Evolutionary conservation across 2,329 filamentous ascomycete genomes (phyloP).

Genomic region (Aspergillus calidoustus): DNA sequence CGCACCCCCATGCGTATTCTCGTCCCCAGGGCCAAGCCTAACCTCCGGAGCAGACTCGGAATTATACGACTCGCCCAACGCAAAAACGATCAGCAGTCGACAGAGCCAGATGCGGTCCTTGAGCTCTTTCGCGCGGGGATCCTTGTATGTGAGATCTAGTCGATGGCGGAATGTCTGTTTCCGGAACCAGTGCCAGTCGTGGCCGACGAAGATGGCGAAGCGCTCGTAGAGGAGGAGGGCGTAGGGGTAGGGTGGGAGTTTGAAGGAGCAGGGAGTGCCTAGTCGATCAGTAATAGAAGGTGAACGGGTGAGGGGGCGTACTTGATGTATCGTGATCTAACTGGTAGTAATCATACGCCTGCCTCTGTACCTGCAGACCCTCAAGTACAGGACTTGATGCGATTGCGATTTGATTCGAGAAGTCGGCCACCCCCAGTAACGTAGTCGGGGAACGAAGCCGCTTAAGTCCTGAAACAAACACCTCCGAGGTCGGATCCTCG

Average conservation of each 20-base stretch:
- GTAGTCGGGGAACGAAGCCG: neutral
- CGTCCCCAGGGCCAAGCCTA: conserved; percentile 10
- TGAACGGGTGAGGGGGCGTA: neutral
- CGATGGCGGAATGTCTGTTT: neutral
- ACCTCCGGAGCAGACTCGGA: conserved; percentile 5
- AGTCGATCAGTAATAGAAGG: no score
- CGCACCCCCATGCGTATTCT: neutral
- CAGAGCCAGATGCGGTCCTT: conserved; percentile 21
- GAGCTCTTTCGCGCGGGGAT: neutral
- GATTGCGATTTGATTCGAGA: neutral
- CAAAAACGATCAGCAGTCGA: conserved; percentile 24
- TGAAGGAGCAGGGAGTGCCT: neutral
- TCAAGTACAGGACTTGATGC: neutral
- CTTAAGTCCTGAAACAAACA: conserved; percentile 1
- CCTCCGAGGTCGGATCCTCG: conserved; percentile 1
- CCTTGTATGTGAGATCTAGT: neutral
- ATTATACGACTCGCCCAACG: conserved; percentile 24
- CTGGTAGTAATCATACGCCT: conserved; percentile 2
- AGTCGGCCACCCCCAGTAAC: neutral
- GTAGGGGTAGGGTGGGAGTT: conserved; percentile 5
- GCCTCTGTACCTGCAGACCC: neutral
- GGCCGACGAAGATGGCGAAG: neutral
- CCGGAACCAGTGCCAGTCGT: conserved; percentile 12
- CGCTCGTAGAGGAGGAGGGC: neutral
- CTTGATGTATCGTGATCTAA: neutral